Base-by-base conservation (phyloP, 2,329 filamentous ascomycete species). In the Pseudogymnoascus sp. region DNA sequence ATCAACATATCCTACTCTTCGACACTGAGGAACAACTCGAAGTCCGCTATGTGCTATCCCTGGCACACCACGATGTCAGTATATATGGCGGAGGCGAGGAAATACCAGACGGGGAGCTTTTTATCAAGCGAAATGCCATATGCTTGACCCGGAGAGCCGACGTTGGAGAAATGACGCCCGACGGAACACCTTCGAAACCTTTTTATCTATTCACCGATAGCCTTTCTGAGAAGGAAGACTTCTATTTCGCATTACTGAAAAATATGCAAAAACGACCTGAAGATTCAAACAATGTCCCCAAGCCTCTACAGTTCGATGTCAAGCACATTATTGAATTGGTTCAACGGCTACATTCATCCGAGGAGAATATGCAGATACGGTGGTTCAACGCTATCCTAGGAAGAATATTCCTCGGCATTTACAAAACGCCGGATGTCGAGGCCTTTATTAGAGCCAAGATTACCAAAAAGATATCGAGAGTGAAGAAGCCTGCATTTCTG, bases 191-290 rank as follows among this genome's bases (percentile, higher is more conserved):
- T 2, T 87, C 90, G 5, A 93, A 90, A 69, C 92, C 95, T 0
- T 97, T 97, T 77, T 97, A 88, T 72, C 80, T 99, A 4, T 99
- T 97, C 75, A 96, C 91, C 0, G 92, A 97, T 68, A 96, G 96
- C 71, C 91, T 91, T 73, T 96, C 93, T 0, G 91, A 95, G 56
- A 99, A 99, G 75, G 95, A 99, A 75, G 95, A 99, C 73, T 97
- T 99, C 76, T 99, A 99, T 75, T 93, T 96, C 75, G 90, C 93
- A 11, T 80, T 99, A 69, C 80, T 99, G 40, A 87, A 88, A 70
- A 96, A 93, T 67, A 90, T 96, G 73, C 88, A 92, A 68, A 86
- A 88, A 69, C 83, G 84, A 14, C 81, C 85, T 64, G 81, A 82
- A 40, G 77, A 79, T 2, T 79, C 79, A 21, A 79, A 82, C 62